Evolutionary conservation across 805 yeast genomes (phyloP), one percentile per base, ranked within the genome.

Genomic region (Hanseniaspora occidentalis): DNA sequence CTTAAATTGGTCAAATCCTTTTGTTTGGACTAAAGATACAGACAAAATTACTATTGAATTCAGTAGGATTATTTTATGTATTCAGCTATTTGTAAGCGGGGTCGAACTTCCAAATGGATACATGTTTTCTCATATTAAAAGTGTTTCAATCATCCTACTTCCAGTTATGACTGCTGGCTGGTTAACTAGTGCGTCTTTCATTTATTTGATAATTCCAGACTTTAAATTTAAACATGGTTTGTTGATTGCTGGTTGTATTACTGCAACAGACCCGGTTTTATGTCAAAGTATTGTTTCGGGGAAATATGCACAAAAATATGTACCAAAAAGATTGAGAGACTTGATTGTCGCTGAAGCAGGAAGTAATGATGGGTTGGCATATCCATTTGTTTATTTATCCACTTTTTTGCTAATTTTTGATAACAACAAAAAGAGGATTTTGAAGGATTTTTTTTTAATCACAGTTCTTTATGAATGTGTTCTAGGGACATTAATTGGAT

Each of bases 251-350:
- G 95, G 94, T 1, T 85, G 95, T 57, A 77, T 86, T 35, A 88
- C 96, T 0, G 96, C 96, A 2, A 88, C 96, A 0, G 96, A 86
- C 61, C 96, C 96, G 6, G 94, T 86, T 31, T 68, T 86, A 53
- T 95, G 96, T 2, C 92, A 95, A 14, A 94, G 96, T 2, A 95
- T 86, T 27, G 95, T 86, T 9, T 95, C 83, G 51, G 89, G 94
- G 41, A 81, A 82, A 52, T 83, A 84, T 52, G 89, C 92, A 10
- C 72, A 71, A 51, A 68, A 92, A 37, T 37, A 41, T 18, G 88
- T 84, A 26, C 89, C 94, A 2, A 89, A 86, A n/a, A 92, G 83
- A 57, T 65, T 83, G 60, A 66, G 88, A 48, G 80, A 83, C 53
- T 58, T 83, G 36, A 62, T 83, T 22, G 70, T 83, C 21, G 88